Conservation (phyloP, 2,329 filamentous ascomycete species). For the Colletotrichum truncatum region DNA sequence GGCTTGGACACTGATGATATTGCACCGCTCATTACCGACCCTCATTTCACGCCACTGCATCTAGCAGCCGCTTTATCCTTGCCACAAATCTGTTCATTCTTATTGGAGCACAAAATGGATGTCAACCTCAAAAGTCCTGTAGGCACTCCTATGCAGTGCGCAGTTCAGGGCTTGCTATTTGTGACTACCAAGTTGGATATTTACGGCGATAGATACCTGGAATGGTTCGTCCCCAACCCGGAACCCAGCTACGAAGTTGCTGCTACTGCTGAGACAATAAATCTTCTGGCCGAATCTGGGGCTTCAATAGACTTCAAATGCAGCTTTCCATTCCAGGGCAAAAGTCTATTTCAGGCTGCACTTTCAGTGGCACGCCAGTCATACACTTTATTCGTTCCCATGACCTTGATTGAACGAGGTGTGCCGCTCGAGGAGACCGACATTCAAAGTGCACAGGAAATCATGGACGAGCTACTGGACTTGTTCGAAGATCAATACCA, state of each 20-base stretch:
- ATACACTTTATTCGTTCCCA: not conserved
- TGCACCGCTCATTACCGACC: fast-evolving
- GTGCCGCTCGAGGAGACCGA: not conserved
- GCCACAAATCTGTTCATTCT: not conserved
- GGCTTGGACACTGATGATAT: not conserved
- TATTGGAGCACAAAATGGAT: fast-evolving
- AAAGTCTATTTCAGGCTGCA: not conserved
- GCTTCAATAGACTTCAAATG: not conserved
- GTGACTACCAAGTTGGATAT: not conserved
- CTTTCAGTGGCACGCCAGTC: not conserved
- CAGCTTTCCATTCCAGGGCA: fast-evolving
- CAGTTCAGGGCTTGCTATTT: not conserved
- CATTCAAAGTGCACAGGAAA: not conserved
- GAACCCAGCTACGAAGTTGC: not conserved
- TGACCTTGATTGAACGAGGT: not conserved
- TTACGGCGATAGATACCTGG: not conserved
- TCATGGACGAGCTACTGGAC: not conserved
- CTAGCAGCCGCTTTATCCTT: not conserved
- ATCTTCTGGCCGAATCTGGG: too few species aligned
- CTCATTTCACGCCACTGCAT: not conserved
- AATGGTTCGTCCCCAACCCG: not conserved
- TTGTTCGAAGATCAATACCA: not conserved
- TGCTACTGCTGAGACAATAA: not conserved
- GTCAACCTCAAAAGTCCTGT: not conserved
- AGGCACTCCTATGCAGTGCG: not conserved